A percentile compares a stretch with the other conserved stretches of the same genome.
phyloP scores from a whole-genome alignment of 139 green algal genomes.

The Yamagishiella unicocca region DNA sequence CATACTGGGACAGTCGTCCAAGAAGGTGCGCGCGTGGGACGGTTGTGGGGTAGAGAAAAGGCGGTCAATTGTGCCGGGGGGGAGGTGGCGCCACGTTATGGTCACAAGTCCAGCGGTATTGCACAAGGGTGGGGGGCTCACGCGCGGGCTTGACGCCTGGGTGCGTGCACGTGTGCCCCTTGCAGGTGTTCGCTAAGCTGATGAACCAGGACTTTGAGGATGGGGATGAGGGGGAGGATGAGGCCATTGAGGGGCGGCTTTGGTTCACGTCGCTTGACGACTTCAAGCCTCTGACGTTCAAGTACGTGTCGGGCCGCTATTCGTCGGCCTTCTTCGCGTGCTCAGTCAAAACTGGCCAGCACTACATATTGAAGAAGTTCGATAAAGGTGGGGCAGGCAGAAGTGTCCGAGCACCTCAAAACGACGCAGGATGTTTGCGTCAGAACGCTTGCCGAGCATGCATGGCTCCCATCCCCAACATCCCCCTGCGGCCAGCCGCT shows the following conservation, averaged over 20 bases:
- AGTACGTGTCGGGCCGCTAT: slow-evolving; percentile 54
- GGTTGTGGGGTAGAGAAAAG: no score
- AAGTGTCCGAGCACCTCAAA: background rate
- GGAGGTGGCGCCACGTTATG: no score
- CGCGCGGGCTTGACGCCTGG: no score
- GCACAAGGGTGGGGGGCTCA: no score
- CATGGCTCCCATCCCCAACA: no score
- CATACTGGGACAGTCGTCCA: slow-evolving; percentile 37
- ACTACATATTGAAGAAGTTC: slow-evolving; percentile 70
- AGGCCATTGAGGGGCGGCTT: slow-evolving; percentile 38
- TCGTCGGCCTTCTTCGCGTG: slow-evolving; percentile 62
- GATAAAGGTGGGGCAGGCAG: slow-evolving; percentile 56
- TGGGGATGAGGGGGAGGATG: slow-evolving; percentile 20
- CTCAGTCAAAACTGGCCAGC: slow-evolving; percentile 53
- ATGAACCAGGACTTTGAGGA: slow-evolving; percentile 27
- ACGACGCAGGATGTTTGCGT: background rate
- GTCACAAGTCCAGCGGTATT: no score
- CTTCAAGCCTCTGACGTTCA: slow-evolving; percentile 67
- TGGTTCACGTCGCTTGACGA: slow-evolving; percentile 62
- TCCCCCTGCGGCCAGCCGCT: no score
- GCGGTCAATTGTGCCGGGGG: no score
- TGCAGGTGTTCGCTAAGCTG: slow-evolving; percentile 17
- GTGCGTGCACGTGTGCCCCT: no score
- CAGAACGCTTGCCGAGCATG: no score
- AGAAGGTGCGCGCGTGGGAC: slow-evolving; percentile 23